These are phyloP conservation scores for Populus euphratica DNA, from an alignment of 345 rosid species.

Conservation along the genomic window DNA sequence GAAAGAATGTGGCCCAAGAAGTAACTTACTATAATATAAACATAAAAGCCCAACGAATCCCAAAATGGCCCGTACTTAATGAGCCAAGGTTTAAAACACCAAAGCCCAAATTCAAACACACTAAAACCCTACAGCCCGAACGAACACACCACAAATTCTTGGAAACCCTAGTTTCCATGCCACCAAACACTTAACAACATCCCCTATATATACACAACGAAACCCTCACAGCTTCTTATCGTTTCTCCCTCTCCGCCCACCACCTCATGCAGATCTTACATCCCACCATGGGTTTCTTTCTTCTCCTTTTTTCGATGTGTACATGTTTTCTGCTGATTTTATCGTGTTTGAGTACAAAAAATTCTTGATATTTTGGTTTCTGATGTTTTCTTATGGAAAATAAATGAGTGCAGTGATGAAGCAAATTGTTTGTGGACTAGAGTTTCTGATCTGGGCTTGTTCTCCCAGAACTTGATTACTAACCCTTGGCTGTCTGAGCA, in stretches of 20 bases:
- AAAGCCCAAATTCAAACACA: not conserved
- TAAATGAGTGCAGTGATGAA: slow-evolving; percentile 55
- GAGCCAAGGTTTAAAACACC: not conserved
- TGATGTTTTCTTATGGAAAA: no score
- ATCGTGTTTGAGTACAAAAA: not conserved
- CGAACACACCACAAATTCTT: not conserved
- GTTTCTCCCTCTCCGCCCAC: accelerated
- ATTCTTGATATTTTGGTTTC: not conserved
- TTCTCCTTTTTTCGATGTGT: not conserved
- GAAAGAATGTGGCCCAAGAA: not conserved
- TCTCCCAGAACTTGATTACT: slow-evolving; percentile 66
- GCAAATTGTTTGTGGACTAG: slow-evolving; percentile 77
- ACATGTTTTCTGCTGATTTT: not conserved
- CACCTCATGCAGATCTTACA: not conserved
- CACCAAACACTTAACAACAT: not conserved
- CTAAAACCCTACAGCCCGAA: not conserved
- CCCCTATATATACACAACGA: not conserved
- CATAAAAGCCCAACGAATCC: no score
- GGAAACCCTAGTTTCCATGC: not conserved
- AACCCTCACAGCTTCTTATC: not conserved
- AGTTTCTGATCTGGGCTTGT: slow-evolving; percentile 88
- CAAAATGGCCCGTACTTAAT: not conserved
- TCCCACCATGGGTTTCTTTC: no score
- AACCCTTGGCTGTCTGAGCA: slow-evolving; percentile 99
- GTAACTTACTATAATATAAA: no score